Percentiles rank a stretch among this genome's conserved stretches.
Evolutionary conservation across 371 early-diverging fungal genomes (phyloP).

Genomic region (Dinochytrium kinnereticum): DNA sequence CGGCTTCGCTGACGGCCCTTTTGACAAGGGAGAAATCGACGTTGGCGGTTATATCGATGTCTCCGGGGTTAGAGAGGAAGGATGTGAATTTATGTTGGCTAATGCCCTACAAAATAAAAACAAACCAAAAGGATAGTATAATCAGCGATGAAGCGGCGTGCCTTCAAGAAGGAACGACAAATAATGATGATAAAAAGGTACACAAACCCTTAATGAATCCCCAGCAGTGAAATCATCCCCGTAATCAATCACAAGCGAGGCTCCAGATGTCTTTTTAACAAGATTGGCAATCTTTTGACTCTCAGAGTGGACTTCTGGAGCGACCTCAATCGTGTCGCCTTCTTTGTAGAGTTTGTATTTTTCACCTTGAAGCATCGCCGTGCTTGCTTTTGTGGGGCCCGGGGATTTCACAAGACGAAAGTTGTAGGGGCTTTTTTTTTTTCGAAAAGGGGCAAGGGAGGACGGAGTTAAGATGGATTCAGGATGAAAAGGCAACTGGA

Average conservation of each 20-base stretch:
- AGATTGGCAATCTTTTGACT: slow-evolving; percentile 69
- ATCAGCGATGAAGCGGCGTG: no score
- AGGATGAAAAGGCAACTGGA: no score
- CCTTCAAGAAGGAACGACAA: no score
- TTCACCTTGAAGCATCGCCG: slow-evolving; percentile 49
- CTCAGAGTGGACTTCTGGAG: slow-evolving; percentile 76
- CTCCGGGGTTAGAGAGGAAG: slow-evolving; percentile 81
- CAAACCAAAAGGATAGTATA: no score
- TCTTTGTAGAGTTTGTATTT: slow-evolving; percentile 37
- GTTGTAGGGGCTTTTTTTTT: slow-evolving; percentile 72
- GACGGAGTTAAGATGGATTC: no score
- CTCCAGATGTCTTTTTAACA: slow-evolving; percentile 68
- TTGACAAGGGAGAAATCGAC: slow-evolving; percentile 87
- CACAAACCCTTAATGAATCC: slow-evolving; percentile 79
- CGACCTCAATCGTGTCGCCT: slow-evolving; percentile 84
- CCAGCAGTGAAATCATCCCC: slow-evolving; percentile 80
- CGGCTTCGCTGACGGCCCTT: slow-evolving; percentile 61
- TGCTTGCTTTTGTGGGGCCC: slow-evolving; percentile 68
- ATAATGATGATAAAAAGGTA: no score
- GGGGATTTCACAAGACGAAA: slow-evolving; percentile 82
- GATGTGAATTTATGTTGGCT: slow-evolving; percentile 79
- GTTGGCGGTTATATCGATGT: slow-evolving; percentile 89
- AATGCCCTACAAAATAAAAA: slow-evolving; percentile 71
- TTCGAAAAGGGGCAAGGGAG: no score
- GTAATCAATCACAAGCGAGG: slow-evolving; percentile 89